Conservation (phyloP, 805 yeast genomes). For the Starmerella vaccinii region DNA sequence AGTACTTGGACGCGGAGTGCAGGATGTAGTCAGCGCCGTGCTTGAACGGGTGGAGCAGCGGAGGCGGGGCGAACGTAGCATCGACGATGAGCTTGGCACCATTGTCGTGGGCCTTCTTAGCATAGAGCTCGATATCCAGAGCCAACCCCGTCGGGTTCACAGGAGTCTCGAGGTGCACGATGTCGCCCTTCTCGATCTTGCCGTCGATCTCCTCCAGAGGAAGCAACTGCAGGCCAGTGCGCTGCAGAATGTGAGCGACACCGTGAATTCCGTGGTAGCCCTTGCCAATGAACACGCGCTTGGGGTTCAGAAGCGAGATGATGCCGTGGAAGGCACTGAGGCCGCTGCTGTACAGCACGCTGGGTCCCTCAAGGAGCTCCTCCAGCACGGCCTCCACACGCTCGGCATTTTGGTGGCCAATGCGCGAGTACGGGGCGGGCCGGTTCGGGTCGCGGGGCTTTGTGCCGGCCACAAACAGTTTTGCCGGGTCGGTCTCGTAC, state of each 20-base stretch:
- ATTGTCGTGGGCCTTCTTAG: conserved; percentile 58
- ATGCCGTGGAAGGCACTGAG: conserved; percentile 71
- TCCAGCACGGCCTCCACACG: conserved; percentile 59
- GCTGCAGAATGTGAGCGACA: conserved; percentile 49
- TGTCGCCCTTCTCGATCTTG: conserved; percentile 53
- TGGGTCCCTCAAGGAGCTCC: conserved; percentile 50
- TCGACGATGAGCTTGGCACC: conserved; percentile 74
- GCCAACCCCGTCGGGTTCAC: conserved; percentile 72
- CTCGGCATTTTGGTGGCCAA: conserved; percentile 61
- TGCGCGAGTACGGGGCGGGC: conserved; percentile 53
- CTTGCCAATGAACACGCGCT: conserved; percentile 59
- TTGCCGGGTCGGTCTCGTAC: conserved; percentile 48
- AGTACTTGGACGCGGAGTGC: conserved; percentile 88
- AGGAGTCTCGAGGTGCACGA: conserved; percentile 64
- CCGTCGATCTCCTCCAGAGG: conserved; percentile 31
- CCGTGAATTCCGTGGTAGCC: conserved; percentile 83
- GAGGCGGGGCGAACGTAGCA: conserved; percentile 92
- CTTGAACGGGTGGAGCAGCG: conserved; percentile 67
- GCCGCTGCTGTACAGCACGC: conserved; percentile 68
- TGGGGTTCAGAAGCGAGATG: conserved; percentile 61
- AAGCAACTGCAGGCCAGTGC: conserved; percentile 40
- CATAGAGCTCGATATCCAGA: conserved; percentile 52
- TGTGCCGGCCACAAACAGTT: conserved; percentile 38
- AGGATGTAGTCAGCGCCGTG: conserved; percentile 77
- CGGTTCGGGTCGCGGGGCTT: conserved; percentile 11